Base-by-base conservation (phyloP, 164 flowering plant species). In the Kingdonia uniflora region DNA sequence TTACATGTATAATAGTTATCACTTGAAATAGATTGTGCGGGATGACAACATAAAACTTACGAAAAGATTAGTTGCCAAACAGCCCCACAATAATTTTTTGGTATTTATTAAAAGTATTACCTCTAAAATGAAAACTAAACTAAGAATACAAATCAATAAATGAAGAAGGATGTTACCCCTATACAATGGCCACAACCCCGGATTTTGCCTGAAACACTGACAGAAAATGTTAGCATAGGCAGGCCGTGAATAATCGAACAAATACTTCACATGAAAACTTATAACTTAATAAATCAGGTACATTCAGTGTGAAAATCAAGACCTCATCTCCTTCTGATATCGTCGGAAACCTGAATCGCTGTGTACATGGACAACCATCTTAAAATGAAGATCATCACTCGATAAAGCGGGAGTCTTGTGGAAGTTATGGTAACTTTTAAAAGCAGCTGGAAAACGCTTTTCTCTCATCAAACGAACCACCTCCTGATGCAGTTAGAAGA, bases 311-410 rank as follows among this genome's bases (percentile, higher is more conserved):
- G 53, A 2, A 57, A 58, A 35, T 29, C 13, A 20, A 47, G 25
- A 88, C 99, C 95, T 82, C 99, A 88, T 88, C 74, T 88, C 97
- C 61, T 80, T 92, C 42, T 88, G 97, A 57, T 92, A 92, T 43
- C 83, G 74, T 44, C 85, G 68, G 58, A 92, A 92, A 22, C 64
- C 78, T 21, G 94, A 84, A 66, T 92, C 97, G 60, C 89, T 81
- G 25, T 72, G 92, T 1, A 88, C 95, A 72, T 92, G 97, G 51
- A 92, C 72, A 43, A 88, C 97, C 99, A 92, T 80, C 68, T 80
- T 88, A 56, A 70, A 80, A 61, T 68, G 71, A 63, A 86, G 75
- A 61, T 80, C 73, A 59, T 86, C 95, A 60, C 50, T 74, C 62
- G 91, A 62, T 29, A 71, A 11, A 12, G 77, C 73, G 17, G 59